Percentiles rank a stretch among this genome's conserved stretches.
Conservation (phyloP, 2,329 filamentous ascomycete species). For the Ceratocystis cacaofunesta region DNA sequence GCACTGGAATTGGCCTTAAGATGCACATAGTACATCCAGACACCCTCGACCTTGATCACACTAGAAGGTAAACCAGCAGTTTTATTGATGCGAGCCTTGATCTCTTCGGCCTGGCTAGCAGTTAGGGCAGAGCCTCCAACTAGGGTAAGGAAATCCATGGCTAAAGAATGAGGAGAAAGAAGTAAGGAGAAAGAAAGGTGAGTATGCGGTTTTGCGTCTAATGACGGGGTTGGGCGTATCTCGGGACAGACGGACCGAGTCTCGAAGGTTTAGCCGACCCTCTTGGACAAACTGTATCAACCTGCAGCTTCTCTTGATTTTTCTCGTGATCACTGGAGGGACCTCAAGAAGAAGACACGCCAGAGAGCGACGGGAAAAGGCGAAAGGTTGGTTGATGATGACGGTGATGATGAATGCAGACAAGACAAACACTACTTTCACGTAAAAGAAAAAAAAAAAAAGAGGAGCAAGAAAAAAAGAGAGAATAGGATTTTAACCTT, state of each 20-base stretch:
- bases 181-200: neutral
- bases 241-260: too few species aligned
- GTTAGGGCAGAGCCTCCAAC: constrained; percentile 37
- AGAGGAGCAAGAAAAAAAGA: neutral
- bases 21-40: constrained; percentile 54
- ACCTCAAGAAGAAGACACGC: constrained; percentile 10
- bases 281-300: neutral
- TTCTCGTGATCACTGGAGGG: constrained; percentile 7
- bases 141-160: constrained; percentile 23
- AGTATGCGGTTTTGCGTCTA: too few species aligned
- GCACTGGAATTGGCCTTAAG: constrained; percentile 28
- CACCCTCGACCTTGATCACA: constrained; percentile 35
- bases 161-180: constrained; percentile 1
- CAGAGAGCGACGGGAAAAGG: constrained; percentile 6
- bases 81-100: constrained; percentile 32
- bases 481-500: neutral
- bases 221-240: too few species aligned
- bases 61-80: constrained; percentile 25
- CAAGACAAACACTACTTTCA: neutral
- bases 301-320: constrained; percentile 6
- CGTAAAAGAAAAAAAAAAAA: neutral
- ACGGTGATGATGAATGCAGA: constrained; percentile 7
- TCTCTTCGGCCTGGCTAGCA: constrained; percentile 30
- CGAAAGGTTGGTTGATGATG: constrained; percentile 1
- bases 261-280: neutral